Evolutionary conservation across 202 grass and related monocot genomes (phyloP).

Genomic region (Carex arenaria): DNA sequence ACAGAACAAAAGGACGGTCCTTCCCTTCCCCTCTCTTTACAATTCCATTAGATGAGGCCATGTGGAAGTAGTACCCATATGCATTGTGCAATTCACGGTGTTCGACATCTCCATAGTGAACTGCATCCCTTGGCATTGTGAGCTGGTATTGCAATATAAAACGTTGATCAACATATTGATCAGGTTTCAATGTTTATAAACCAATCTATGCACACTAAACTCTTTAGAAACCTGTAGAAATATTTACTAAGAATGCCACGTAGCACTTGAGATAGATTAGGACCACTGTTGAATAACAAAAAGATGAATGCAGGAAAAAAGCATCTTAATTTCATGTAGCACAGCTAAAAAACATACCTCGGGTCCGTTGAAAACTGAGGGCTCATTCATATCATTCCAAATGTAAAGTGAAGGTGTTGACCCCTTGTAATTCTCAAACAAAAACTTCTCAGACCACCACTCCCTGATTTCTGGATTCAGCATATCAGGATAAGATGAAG

Average conservation of each 20-base stretch:
- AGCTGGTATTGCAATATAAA: conserved; percentile 38
- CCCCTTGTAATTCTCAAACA: conserved; percentile 68
- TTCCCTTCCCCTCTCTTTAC: conserved; percentile 74
- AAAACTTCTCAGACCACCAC: conserved; percentile 94
- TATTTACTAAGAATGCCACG: background rate
- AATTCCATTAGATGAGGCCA: conserved; percentile 79
- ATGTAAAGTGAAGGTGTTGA: conserved; percentile 79
- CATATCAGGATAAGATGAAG: conserved; percentile 90
- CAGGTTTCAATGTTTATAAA: background rate
- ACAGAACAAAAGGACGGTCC: conserved; percentile 89
- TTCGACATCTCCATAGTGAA: conserved; percentile 75
- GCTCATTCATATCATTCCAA: conserved; percentile 99
- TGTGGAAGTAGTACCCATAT: conserved; percentile 98
- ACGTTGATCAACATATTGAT: background rate
- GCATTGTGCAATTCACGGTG: conserved; percentile 90
- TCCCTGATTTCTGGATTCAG: conserved; percentile 87
- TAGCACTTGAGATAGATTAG: background rate
- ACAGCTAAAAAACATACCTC: conserved; percentile 51
- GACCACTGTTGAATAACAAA: background rate
- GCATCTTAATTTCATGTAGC: background rate
- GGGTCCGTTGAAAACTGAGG: conserved; percentile 94
- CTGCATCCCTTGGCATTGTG: conserved; percentile 85
- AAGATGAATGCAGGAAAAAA: background rate
- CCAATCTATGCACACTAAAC: background rate
- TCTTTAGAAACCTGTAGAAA: background rate